Base-by-base conservation (phyloP, 768 basidiomycete genomes). In the Russula virescens region DNA sequence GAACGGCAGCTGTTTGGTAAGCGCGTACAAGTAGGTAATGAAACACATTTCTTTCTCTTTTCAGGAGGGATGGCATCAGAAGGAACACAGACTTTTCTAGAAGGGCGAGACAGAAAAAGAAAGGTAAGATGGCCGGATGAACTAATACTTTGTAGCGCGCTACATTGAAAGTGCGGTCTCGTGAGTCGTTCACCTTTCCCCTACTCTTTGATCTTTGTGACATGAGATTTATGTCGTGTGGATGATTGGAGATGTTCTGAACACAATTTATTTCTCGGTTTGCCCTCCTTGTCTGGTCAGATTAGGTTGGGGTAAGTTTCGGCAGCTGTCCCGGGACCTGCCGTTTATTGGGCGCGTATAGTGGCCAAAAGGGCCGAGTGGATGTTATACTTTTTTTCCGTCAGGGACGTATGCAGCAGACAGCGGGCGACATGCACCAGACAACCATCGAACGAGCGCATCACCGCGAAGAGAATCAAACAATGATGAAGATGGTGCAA, bases 61-160 rank as follows among this genome's bases (percentile, higher is more conserved):
- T 28, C 13, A 28, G 31, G 43, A 21, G n/a, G 31, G 28, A 16
- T 40, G 21, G 59, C 51, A 61, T 62, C 61, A 50, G 60, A 61
- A 62, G 35, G 61, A 28, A 13, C 34, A 21, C 19, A 25, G 49
- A 35, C 19, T 40, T 58, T 61, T 63, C 51, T n/a, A 51, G 51
- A 58, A 35, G 47, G 19, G 31, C 23, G 18, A 35, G 31, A 28
- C 5, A 50, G 38, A 58, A 25, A 34, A 23, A 50, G 23, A 26
- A 42, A 7, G n/a, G 31, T 13, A 28, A 46, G 42, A 45, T 13
- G n/a, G 38, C 34, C 46, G 55, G 45, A 57, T 47, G 31, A 14
- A 56, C 25, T 56, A 56, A 4, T 23, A 56, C 28, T 18, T 38
- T 2, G 38, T 38, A 38, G 38, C 38, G 38, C 38, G 38, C 38